A percentile compares a stretch with the other conserved stretches of the same genome.
Evolutionary conservation across 257 asterid species (phyloP).

Genomic region (Gentiana straminea): DNA sequence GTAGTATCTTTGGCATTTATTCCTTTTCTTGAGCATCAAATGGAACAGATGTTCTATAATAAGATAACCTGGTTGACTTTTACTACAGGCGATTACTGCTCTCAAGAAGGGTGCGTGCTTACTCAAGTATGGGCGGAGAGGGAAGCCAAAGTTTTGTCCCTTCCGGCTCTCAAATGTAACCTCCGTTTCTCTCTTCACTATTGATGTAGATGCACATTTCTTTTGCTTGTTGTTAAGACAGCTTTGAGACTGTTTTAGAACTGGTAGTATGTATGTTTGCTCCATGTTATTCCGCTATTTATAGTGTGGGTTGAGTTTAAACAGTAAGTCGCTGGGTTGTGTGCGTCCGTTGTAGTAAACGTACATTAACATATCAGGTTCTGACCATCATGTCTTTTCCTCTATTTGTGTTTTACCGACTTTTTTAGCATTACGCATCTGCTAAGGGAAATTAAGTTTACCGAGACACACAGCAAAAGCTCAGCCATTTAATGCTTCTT

Average conservation of each 20-base stretch:
- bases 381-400: no score
- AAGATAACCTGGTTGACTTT: constrained; percentile 17
- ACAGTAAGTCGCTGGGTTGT: no score
- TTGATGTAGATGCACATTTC: neutral
- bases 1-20: constrained; percentile 6
- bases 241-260: no score
- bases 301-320: no score
- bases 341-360: no score
- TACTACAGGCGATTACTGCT: constrained; percentile 68
- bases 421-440: no score
- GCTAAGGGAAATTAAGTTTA: no score
- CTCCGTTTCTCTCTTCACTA: neutral
- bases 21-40: constrained; percentile 6
- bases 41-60: constrained; percentile 16
- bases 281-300: no score
- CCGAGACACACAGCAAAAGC: no score
- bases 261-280: neutral
- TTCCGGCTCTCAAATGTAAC: constrained; percentile 79
- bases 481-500: no score
- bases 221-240: neutral
- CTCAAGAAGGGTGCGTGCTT: constrained; percentile 81
- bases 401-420: no score
- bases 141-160: constrained; percentile 92
- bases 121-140: constrained; percentile 88
- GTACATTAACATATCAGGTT: no score